Percentiles rank a stretch among this genome's conserved stretches.
phyloP scores from a whole-genome alignment of 2,329 filamentous ascomycete genomes.

The Lecanicillium sp. region DNA sequence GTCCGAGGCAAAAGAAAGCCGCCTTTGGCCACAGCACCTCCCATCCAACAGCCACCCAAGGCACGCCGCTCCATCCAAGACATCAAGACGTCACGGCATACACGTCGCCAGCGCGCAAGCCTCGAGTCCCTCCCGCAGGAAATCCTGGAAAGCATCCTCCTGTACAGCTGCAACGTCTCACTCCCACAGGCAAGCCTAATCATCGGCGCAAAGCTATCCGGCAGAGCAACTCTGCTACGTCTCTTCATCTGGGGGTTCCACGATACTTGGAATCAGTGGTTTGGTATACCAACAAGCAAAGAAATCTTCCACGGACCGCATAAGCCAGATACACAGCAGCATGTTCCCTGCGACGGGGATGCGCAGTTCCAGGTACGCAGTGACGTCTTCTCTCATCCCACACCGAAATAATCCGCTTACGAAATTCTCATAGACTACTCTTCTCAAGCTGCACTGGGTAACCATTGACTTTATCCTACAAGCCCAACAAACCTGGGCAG shows the following conservation, averaged over 20 bases:
- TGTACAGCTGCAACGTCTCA: slow-evolving; percentile 39
- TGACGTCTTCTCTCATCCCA: no score
- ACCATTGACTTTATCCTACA: slow-evolving; percentile 36
- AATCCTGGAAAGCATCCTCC: slow-evolving; percentile 44
- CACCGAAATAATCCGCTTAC: no score
- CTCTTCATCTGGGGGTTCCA: slow-evolving; percentile 27
- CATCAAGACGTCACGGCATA: slow-evolving; percentile 18
- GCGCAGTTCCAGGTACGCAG: slow-evolving; percentile 35
- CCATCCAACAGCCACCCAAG: slow-evolving; percentile 2
- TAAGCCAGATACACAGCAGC: slow-evolving; percentile 3
- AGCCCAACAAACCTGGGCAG: slow-evolving; percentile 39
- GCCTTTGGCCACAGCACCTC: background rate
- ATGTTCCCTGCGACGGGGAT: slow-evolving; percentile 23
- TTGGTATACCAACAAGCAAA: slow-evolving; percentile 18
- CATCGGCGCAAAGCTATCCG: slow-evolving; percentile 39
- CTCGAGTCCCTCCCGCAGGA: slow-evolving; percentile 38
- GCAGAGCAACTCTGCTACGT: slow-evolving; percentile 25
- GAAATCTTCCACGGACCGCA: slow-evolving; percentile 12
- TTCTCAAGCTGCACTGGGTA: slow-evolving; percentile 36
- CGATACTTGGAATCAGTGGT: slow-evolving; percentile 28
- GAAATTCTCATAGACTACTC: slow-evolving; percentile 25
- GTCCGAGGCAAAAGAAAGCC: slow-evolving; percentile 36
- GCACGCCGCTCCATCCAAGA: slow-evolving; percentile 13
- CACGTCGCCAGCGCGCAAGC: slow-evolving; percentile 14
- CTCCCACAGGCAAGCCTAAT: slow-evolving; percentile 35